Evolutionary conservation across 1,284 basidiomycete genomes (phyloP).

Genomic region (Microbotryomycetes sp.): DNA sequence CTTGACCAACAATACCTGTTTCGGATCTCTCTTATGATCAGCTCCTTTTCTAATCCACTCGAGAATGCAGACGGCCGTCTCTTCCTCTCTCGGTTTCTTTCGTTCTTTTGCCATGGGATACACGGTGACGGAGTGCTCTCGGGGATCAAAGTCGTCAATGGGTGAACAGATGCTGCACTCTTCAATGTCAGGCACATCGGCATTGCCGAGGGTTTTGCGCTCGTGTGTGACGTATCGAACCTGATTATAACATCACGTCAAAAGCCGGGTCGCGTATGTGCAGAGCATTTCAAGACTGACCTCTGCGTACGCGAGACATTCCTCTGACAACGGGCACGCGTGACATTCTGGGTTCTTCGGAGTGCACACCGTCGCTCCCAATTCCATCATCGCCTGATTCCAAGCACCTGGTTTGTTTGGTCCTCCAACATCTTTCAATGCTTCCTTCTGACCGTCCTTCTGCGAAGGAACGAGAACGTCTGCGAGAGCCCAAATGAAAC

Average conservation of each 20-base stretch:
- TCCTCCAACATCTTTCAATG: slow-evolving; percentile 2
- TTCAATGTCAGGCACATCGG: slow-evolving; percentile 55
- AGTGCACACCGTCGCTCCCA: slow-evolving; percentile 85
- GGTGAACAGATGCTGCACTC: slow-evolving; percentile 71
- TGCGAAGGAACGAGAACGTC: slow-evolving; percentile 54
- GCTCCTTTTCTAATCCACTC: slow-evolving; percentile 56
- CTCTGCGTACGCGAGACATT: slow-evolving; percentile 61
- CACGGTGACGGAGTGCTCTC: slow-evolving; percentile 50
- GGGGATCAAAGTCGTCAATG: slow-evolving; percentile 44
- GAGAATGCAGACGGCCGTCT: slow-evolving; percentile 75
- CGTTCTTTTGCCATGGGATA: slow-evolving; percentile 84
- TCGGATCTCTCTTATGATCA: slow-evolving; percentile 39
- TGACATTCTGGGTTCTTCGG: slow-evolving; percentile 67
- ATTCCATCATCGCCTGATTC: slow-evolving; percentile 41
- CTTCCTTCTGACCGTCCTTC: background rate
- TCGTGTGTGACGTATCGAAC: slow-evolving; percentile 9
- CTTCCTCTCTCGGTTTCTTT: slow-evolving; percentile 76
- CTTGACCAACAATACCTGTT: slow-evolving; percentile 67
- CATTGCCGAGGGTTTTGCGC: background rate
- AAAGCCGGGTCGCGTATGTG: background rate
- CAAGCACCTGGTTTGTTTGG: slow-evolving; percentile 23
- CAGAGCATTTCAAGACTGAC: slow-evolving; percentile 28
- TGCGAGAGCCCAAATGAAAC: slow-evolving; percentile 75
- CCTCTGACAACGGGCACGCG: slow-evolving; percentile 60
- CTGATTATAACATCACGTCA: slow-evolving; percentile 1